Conservation (phyloP, 139 green algal genomes). For the Pedinophyceae sp. region DNA sequence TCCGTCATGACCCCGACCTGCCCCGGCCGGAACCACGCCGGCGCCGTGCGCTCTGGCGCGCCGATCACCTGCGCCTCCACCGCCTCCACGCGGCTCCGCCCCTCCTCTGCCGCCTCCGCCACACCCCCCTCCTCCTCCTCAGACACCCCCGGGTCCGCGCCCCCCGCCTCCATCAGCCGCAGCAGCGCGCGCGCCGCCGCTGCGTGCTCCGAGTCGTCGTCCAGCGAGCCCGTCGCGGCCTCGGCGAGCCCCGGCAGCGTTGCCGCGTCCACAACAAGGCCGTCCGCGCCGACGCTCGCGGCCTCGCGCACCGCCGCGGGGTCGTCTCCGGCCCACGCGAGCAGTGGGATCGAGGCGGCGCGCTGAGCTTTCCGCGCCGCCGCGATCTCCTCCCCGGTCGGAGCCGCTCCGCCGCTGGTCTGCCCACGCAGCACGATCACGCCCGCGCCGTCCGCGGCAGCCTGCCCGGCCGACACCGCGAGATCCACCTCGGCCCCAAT, state of each 20-base stretch:
- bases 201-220: slow-evolving; percentile 11
- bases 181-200: slow-evolving; percentile 11
- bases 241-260: background rate
- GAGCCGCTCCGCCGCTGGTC: too few relatives aligned
- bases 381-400: background rate
- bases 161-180: slow-evolving; percentile 30
- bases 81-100: too few relatives aligned
- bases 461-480: too few relatives aligned
- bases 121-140: too few relatives aligned
- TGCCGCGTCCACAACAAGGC: background rate
- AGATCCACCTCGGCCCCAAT: too few relatives aligned
- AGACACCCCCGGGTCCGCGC: too few relatives aligned
- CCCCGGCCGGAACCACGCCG: too few relatives aligned
- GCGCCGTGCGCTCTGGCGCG: too few relatives aligned
- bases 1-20: too few relatives aligned
- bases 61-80: too few relatives aligned
- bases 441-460: slow-evolving; percentile 60
- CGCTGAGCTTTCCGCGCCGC: background rate
- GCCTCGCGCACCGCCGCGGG: too few relatives aligned
- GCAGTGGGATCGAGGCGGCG: background rate
- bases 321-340: background rate
- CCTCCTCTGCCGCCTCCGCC: too few relatives aligned
- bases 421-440: slow-evolving; percentile 58
- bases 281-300: background rate
- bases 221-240: background rate